phyloP scores from a whole-genome alignment of 495 filamentous ascomycete species.

The Elasticomyces elasticus region DNA sequence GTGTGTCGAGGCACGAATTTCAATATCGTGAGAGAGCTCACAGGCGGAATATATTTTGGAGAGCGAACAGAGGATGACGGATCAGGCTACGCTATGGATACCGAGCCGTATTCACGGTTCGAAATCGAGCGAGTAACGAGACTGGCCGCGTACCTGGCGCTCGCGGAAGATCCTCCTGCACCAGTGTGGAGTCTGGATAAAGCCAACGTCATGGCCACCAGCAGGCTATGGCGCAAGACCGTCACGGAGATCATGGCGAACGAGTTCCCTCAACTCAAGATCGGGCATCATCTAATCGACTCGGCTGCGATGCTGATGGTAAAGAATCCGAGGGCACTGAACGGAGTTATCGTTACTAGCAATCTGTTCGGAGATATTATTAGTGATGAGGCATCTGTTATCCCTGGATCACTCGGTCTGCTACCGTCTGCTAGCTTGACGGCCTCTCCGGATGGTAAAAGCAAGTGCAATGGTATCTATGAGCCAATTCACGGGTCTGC shows the following conservation, averaged over 20 bases:
- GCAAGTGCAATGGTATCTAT: slow-evolving; percentile 76
- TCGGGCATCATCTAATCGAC: slow-evolving; percentile 90
- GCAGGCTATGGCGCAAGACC: slow-evolving; percentile 79
- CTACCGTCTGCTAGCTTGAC: slow-evolving; percentile 82
- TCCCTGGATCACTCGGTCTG: slow-evolving; percentile 82
- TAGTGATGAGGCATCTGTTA: slow-evolving; percentile 90
- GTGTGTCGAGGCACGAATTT: slow-evolving; percentile 86
- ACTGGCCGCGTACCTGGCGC: slow-evolving; percentile 71
- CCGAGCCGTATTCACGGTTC: slow-evolving; percentile 73
- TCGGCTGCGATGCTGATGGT: slow-evolving; percentile 95
- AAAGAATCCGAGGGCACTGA: slow-evolving; percentile 82
- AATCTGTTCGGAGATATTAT: slow-evolving; percentile 98
- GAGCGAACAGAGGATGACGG: slow-evolving; percentile 81
- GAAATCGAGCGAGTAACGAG: slow-evolving; percentile 89
- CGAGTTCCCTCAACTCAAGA: slow-evolving; percentile 80
- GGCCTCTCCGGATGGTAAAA: slow-evolving; percentile 73
- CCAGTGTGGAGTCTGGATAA: slow-evolving; percentile 90
- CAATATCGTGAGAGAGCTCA: slow-evolving; percentile 89
- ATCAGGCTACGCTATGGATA: slow-evolving; percentile 71
- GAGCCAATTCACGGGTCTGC: slow-evolving; percentile 91
- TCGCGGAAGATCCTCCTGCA: slow-evolving; percentile 65
- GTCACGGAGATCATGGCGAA: slow-evolving; percentile 69
- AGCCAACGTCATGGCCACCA: slow-evolving; percentile 92
- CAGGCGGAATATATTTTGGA: slow-evolving; percentile 95
- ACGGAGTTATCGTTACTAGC: slow-evolving; percentile 86